These are phyloP conservation scores for Mortierella sp. DNA, from an alignment of 371 early-diverging fungal genomes.

Conservation along the genomic window DNA sequence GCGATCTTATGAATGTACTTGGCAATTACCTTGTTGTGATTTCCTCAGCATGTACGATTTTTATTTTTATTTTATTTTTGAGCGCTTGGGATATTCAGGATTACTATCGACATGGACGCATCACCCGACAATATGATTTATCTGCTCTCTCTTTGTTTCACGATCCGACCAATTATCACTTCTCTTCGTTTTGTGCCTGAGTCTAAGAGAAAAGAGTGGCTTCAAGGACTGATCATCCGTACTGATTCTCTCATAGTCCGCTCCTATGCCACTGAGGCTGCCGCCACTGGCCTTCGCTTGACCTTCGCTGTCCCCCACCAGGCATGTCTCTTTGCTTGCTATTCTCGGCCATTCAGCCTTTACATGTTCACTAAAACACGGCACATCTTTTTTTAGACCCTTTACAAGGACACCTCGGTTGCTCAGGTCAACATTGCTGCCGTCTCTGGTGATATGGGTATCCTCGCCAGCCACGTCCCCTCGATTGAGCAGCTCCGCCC, in stretches of 20 bases:
- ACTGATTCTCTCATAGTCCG: conserved; percentile 60
- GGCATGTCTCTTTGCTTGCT: conserved; percentile 59
- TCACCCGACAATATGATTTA: not conserved
- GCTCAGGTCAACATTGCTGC: conserved; percentile 96
- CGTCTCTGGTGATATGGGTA: conserved; percentile 98
- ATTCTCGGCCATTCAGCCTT: not conserved
- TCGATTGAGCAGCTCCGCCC: conserved; percentile 97
- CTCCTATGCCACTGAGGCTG: conserved; percentile 81
- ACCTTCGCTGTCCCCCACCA: conserved; percentile 95
- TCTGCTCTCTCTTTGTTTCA: not conserved
- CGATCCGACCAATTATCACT: not conserved
- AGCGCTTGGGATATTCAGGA: not conserved
- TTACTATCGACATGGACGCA: not conserved
- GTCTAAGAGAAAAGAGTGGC: not conserved
- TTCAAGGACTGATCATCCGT: not conserved
- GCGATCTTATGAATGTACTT: not conserved
- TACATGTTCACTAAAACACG: not conserved
- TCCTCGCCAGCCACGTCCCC: conserved; percentile 98
- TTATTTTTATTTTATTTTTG: not conserved
- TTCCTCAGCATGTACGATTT: no score
- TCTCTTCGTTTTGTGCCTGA: not conserved
- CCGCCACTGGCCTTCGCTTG: conserved; percentile 78
- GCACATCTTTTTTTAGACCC: conserved; percentile 57
- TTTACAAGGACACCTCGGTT: conserved; percentile 84
- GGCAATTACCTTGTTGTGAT: no score